Evolutionary conservation across 2,329 filamentous ascomycete species (phyloP).

Genomic region (Penicillium hesseltinei): DNA sequence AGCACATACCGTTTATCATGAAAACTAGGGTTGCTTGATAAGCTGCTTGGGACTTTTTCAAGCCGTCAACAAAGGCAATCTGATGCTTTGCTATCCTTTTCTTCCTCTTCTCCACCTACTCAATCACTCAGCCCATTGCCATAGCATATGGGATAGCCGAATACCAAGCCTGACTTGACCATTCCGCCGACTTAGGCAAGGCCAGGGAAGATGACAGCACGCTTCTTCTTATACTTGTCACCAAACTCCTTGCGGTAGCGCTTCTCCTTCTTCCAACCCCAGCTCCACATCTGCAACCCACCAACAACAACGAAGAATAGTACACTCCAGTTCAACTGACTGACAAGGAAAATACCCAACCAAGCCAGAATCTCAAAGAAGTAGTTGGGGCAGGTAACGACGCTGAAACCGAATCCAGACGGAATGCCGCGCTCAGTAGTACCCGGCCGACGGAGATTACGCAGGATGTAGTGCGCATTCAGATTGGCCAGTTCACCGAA

Average conservation of each 20-base stretch:
- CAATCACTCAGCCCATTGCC: background rate
- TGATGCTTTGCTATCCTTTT: background rate
- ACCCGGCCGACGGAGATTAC: constrained; percentile 71
- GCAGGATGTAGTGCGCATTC: constrained; percentile 74
- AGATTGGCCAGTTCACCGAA: constrained; percentile 80
- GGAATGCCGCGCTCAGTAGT: constrained; percentile 88
- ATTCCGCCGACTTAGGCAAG: constrained; percentile 55
- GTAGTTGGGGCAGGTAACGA: constrained; percentile 97
- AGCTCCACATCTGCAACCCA: constrained; percentile 74
- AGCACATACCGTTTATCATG: constrained; percentile 8
- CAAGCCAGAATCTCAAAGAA: constrained; percentile 88
- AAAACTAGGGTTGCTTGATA: background rate
- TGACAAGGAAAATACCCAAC: constrained; percentile 77
- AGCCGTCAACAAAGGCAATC: background rate
- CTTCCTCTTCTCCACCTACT: background rate
- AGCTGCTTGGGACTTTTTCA: background rate
- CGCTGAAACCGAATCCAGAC: constrained; percentile 73
- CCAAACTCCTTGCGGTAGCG: constrained; percentile 88
- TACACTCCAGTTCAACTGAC: constrained; percentile 71
- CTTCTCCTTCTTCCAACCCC: constrained; percentile 90
- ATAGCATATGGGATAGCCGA: background rate
- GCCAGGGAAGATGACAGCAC: constrained; percentile 75
- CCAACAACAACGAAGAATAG: constrained; percentile 73
- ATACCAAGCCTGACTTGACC: background rate
- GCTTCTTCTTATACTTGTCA: constrained; percentile 94